Conservation (phyloP, 2,329 filamentous ascomycete species). For the Sarocladium oryzae region DNA sequence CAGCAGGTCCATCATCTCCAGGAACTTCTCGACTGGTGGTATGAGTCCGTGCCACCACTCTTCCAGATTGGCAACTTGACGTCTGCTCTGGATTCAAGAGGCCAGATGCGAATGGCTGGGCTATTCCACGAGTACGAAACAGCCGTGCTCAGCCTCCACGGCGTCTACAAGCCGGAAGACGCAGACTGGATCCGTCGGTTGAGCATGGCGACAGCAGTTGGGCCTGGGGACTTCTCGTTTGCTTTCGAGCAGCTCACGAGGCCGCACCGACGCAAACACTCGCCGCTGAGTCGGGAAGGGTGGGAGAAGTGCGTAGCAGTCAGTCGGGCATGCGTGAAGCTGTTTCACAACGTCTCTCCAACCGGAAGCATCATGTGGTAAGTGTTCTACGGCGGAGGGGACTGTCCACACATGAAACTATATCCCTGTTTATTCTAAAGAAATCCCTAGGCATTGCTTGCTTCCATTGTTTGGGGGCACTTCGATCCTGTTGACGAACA, state of each 20-base stretch:
- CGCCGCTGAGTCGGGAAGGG: constrained; percentile 19
- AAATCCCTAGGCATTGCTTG: constrained; percentile 18
- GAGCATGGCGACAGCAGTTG: background rate
- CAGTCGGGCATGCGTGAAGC: constrained; percentile 26
- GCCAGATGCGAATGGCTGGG: constrained; percentile 28
- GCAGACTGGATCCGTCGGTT: background rate
- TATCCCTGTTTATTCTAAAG: background rate
- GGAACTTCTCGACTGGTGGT: constrained; percentile 31
- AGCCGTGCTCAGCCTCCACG: constrained; percentile 30
- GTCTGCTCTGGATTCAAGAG: constrained; percentile 20
- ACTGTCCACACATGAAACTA: constrained; percentile 4
- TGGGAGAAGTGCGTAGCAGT: constrained; percentile 28
- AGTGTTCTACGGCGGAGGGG: background rate
- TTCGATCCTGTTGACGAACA: constrained; percentile 28
- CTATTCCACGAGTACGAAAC: constrained; percentile 31
- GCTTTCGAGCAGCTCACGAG: background rate
- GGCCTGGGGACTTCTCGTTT: background rate
- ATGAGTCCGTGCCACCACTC: constrained; percentile 23
- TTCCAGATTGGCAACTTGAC: constrained; percentile 28
- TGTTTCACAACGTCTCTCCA: constrained; percentile 23
- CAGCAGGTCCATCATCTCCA: constrained; percentile 21
- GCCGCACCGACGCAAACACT: background rate
- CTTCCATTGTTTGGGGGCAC: constrained; percentile 26
- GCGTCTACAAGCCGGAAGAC: constrained; percentile 28
- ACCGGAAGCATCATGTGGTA: constrained; percentile 28